phyloP scores from a whole-genome alignment of 805 yeast species.

The Yarrowia bubula region DNA sequence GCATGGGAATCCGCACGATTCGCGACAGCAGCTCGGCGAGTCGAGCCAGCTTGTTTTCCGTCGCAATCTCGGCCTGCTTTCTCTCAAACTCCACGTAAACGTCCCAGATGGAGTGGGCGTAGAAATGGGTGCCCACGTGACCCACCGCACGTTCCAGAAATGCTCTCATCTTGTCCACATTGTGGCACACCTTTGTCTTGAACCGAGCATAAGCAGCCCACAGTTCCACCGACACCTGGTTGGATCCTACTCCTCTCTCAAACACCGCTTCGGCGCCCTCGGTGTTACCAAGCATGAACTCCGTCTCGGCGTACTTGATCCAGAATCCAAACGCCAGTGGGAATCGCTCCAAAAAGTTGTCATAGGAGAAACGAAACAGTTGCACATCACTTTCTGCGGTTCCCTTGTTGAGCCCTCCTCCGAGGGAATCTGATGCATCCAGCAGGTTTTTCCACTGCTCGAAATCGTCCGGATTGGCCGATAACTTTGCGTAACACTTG shows the following conservation, averaged over 20 bases:
- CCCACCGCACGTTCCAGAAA: slow-evolving; percentile 50
- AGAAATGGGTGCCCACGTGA: slow-evolving; percentile 65
- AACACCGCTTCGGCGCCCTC: slow-evolving; percentile 39
- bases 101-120: slow-evolving; percentile 84
- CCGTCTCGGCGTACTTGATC: slow-evolving; percentile 43
- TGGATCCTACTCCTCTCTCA: slow-evolving; percentile 38
- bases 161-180: slow-evolving; percentile 30
- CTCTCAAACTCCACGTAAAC: slow-evolving; percentile 61
- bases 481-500: slow-evolving; percentile 27
- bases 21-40: slow-evolving; percentile 42
- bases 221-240: slow-evolving; percentile 39
- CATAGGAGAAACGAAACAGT: slow-evolving; percentile 36
- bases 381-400: slow-evolving; percentile 35
- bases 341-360: slow-evolving; percentile 37
- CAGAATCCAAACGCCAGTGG: slow-evolving; percentile 46
- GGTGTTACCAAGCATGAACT: slow-evolving; percentile 39
- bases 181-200: slow-evolving; percentile 34
- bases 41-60: slow-evolving; percentile 41
- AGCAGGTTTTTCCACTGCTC: slow-evolving; percentile 40
- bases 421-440: slow-evolving; percentile 35
- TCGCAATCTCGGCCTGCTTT: slow-evolving; percentile 38
- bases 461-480: slow-evolving; percentile 37
- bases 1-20: slow-evolving; percentile 57
- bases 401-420: slow-evolving; percentile 38
- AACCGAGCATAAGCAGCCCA: slow-evolving; percentile 44